These are phyloP conservation scores for Aspergillus mulundensis DNA, from an alignment of 495 filamentous ascomycete genomes.

Conservation along the genomic window DNA sequence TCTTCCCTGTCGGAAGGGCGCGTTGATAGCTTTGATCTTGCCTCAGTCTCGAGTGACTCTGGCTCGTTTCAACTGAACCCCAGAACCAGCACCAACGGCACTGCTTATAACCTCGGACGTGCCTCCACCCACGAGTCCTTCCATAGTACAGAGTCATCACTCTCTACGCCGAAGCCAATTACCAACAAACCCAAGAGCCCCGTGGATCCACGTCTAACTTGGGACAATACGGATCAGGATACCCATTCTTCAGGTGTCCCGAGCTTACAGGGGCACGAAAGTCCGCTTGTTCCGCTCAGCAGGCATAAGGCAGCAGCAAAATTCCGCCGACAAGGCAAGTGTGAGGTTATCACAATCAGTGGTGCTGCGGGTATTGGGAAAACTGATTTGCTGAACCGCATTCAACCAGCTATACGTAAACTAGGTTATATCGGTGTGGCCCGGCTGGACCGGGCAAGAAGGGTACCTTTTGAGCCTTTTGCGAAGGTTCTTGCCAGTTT, in stretches of 20 bases:
- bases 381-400: slow-evolving; percentile 73
- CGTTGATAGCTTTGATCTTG: slow-evolving; percentile 48
- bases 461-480: slow-evolving; percentile 78
- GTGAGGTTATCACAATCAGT: slow-evolving; percentile 73
- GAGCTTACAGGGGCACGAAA: slow-evolving; percentile 29
- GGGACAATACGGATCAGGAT: slow-evolving; percentile 36
- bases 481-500: slow-evolving; percentile 74
- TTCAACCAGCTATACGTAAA: slow-evolving; percentile 67
- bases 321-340: slow-evolving; percentile 61
- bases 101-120: slow-evolving; percentile 27
- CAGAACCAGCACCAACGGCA: slow-evolving; percentile 36
- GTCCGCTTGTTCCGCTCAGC: slow-evolving; percentile 27
- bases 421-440: slow-evolving; percentile 77
- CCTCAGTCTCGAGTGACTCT: slow-evolving; percentile 50
- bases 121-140: slow-evolving; percentile 36
- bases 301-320: slow-evolving; percentile 49
- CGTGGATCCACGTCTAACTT: slow-evolving; percentile 35
- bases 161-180: slow-evolving; percentile 27
- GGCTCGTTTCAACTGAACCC: slow-evolving; percentile 47
- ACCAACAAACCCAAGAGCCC: slow-evolving; percentile 34
- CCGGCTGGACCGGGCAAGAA: slow-evolving; percentile 78
- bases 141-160: slow-evolving; percentile 32
- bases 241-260: slow-evolving; percentile 26
- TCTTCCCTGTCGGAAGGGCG: slow-evolving; percentile 56
- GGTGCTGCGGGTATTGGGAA: slow-evolving; percentile 80